Percentiles rank a stretch among this genome's conserved stretches.
phyloP scores from a whole-genome alignment of 2,329 filamentous ascomycete species.

The Cordyceps farinosa region DNA sequence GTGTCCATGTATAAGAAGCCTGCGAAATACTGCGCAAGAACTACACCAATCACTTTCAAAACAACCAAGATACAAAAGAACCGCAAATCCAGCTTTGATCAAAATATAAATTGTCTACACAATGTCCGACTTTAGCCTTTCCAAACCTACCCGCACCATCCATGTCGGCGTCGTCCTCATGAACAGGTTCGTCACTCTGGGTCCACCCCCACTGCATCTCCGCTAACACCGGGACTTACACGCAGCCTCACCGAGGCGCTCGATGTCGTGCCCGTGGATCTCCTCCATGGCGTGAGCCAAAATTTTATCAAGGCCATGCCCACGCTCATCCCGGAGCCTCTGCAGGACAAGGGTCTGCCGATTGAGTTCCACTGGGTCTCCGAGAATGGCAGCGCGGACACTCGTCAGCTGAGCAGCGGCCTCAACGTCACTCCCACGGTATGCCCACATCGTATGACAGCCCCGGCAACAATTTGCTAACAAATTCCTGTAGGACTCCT shows the following conservation, averaged over 20 bases:
- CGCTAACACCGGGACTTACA: not conserved
- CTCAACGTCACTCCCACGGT: conserved; percentile 31
- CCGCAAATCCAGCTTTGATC: not conserved
- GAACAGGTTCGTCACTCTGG: conserved; percentile 23
- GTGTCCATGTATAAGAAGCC: conserved; percentile 5
- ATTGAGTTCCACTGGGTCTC: conserved; percentile 35
- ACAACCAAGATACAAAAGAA: not conserved
- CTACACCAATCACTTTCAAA: not conserved
- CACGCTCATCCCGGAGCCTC: conserved; percentile 16
- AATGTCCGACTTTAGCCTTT: conserved; percentile 23
- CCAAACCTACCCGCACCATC: conserved; percentile 25
- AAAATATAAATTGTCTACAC: accelerated
- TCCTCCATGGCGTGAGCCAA: conserved; percentile 24
- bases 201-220: not conserved
- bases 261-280: conserved; percentile 34
- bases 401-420: conserved; percentile 25
- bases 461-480: not conserved
- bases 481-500: conserved; percentile 32
- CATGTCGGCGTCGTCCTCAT: conserved; percentile 31
- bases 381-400: conserved; percentile 22
- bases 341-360: conserved; percentile 26
- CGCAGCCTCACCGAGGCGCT: conserved; percentile 32
- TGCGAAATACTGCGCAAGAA: not conserved
- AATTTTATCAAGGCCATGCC: conserved; percentile 23
- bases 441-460: not conserved